A percentile compares a stretch with the other conserved stretches of the same genome.
phyloP scores from a whole-genome alignment of 2,329 filamentous ascomycete genomes.

The Fusarium oligoseptatum region DNA sequence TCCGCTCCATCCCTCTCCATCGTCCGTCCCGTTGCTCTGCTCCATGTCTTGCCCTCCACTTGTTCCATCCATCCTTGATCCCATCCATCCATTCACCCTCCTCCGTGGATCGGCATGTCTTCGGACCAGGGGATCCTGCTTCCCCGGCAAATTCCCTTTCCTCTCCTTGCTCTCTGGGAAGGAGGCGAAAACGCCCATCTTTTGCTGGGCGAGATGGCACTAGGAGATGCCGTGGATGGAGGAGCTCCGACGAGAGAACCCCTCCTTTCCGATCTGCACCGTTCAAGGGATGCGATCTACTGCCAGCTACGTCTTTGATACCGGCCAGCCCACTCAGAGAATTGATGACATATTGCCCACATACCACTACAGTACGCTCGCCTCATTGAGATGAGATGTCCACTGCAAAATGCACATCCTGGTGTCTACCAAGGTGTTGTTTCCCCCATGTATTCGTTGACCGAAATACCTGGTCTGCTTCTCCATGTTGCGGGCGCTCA shows the following conservation, averaged over 20 bases:
- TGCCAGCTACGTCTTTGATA: conserved; percentile 18
- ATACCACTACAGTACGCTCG: neutral
- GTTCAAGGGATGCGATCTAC: conserved; percentile 37
- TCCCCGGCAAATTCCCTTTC: conserved; percentile 36
- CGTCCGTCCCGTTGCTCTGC: neutral
- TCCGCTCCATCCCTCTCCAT: conserved; percentile 2
- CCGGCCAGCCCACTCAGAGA: neutral
- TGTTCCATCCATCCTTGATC: conserved; percentile 20
- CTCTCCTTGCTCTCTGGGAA: neutral
- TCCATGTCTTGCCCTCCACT: conserved; percentile 7
- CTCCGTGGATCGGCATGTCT: conserved; percentile 37
- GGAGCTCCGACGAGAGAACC: conserved; percentile 17
- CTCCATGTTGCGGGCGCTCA: conserved; percentile 17
- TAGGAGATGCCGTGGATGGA: conserved; percentile 17
- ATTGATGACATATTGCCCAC: conserved; percentile 6
- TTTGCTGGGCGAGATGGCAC: neutral
- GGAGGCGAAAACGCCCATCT: conserved; percentile 35
- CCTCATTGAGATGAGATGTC: conserved; percentile 22
- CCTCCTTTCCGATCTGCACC: conserved; percentile 38
- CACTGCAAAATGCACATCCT: conserved; percentile 5
- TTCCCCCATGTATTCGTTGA: conserved; percentile 26
- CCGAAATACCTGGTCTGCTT: conserved; percentile 14
- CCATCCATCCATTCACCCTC: conserved; percentile 29
- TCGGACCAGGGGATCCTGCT: conserved; percentile 30
- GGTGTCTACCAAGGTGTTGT: conserved; percentile 19